Conservation (phyloP, 345 rosid species). For the Toxicodendron radicans region DNA sequence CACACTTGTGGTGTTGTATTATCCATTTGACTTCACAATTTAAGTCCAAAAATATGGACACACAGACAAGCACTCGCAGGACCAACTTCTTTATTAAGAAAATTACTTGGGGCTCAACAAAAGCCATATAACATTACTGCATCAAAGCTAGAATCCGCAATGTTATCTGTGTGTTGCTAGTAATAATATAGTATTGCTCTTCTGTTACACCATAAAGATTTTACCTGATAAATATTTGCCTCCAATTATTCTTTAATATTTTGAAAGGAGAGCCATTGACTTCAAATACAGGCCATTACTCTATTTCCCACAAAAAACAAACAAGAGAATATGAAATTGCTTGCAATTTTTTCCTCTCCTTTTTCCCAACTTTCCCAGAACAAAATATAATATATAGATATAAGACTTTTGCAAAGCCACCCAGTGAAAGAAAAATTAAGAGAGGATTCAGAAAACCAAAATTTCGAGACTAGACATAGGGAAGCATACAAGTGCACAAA, state of each 20-base stretch:
- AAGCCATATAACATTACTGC: neutral
- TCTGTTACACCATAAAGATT: neutral
- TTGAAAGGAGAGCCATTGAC: neutral
- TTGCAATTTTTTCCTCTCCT: neutral
- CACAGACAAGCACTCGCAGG: neutral
- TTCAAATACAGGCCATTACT: neutral
- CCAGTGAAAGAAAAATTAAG: neutral
- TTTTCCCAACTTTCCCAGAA: neutral
- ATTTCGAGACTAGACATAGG: neutral
- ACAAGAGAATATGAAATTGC: neutral
- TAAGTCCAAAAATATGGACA: neutral
- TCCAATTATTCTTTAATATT: neutral
- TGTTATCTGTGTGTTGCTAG: too few relatives aligned
- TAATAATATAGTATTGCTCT: neutral
- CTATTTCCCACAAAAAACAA: neutral
- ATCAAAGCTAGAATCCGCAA: neutral
- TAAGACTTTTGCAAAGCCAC: neutral
- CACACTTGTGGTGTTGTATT: neutral
- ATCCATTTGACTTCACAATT: neutral
- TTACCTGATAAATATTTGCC: neutral
- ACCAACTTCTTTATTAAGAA: neutral
- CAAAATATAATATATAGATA: neutral
- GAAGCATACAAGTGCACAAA: neutral
- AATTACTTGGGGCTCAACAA: neutral
- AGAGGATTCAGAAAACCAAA: neutral